These are phyloP conservation scores for Capsicum pubescens DNA, from an alignment of 257 asterid species.

Conservation along the genomic window DNA sequence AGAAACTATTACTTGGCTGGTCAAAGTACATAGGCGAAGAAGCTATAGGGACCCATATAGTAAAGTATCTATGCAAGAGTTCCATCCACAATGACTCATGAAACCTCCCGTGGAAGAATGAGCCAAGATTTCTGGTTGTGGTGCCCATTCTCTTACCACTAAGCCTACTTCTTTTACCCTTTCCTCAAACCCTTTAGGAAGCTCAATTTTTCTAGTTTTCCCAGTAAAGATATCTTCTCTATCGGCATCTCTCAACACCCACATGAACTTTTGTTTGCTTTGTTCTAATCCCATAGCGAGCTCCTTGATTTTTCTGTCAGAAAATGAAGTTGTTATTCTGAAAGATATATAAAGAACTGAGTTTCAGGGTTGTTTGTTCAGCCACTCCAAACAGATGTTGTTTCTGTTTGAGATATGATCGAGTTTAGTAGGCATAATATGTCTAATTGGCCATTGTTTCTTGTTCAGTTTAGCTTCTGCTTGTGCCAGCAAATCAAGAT, in stretches of 20 bases:
- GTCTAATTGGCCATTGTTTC: background rate
- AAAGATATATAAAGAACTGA: background rate
- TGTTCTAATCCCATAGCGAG: slow-evolving; percentile 1
- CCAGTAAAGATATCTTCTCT: slow-evolving; percentile 10
- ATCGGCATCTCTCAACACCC: slow-evolving; percentile 16
- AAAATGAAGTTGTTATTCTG: background rate
- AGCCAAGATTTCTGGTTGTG: slow-evolving; percentile 7
- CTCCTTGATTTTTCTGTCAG: background rate
- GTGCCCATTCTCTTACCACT: slow-evolving; percentile 6
- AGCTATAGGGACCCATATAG: background rate
- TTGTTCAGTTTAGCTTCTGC: background rate
- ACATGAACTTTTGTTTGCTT: background rate
- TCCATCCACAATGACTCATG: background rate
- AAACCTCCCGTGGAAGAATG: background rate
- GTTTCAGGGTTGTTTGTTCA: background rate
- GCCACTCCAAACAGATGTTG: background rate
- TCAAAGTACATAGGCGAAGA: background rate
- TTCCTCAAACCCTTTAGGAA: background rate
- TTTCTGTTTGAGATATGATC: background rate
- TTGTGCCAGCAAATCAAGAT: background rate
- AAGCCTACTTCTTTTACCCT: background rate
- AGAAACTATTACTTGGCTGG: background rate
- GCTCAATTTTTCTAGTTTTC: background rate
- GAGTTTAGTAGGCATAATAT: background rate
- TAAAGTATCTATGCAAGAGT: background rate